Percentiles rank a stretch among this genome's conserved stretches.
phyloP scores from a whole-genome alignment of 2,329 filamentous ascomycete species.

The Penicillium sclerotigenum region DNA sequence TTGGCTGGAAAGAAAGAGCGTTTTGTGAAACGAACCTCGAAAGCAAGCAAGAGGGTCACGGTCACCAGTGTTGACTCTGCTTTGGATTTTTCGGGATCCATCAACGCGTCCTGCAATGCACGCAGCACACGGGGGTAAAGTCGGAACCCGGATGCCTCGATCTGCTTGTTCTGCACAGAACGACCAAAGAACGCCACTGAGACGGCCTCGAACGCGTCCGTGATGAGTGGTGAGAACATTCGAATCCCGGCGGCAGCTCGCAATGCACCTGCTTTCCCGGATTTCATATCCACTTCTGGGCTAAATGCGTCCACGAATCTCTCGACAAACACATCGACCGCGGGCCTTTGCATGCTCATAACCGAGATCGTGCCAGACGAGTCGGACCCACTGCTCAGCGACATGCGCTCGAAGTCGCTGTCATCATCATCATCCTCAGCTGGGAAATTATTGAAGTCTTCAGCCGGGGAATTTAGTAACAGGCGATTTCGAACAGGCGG shows the following conservation, averaged over 20 bases:
- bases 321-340: constrained; percentile 37
- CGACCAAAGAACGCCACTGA: constrained; percentile 41
- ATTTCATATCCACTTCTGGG: constrained; percentile 35
- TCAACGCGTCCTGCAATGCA: constrained; percentile 36
- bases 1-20: neutral
- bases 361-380: constrained; percentile 24
- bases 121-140: constrained; percentile 37
- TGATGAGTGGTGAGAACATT: constrained; percentile 41
- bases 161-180: constrained; percentile 32
- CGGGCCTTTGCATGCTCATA: constrained; percentile 24
- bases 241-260: constrained; percentile 39
- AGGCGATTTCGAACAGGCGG: constrained; percentile 10
- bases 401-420: constrained; percentile 17
- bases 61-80: constrained; percentile 40
- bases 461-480: neutral
- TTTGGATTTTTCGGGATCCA: constrained; percentile 36
- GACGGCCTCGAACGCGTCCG: constrained; percentile 38
- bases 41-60: constrained; percentile 38
- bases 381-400: constrained; percentile 24
- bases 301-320: constrained; percentile 43
- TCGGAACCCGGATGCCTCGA: constrained; percentile 35
- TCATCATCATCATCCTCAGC: constrained; percentile 13
- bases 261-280: constrained; percentile 36
- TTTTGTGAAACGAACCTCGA: constrained; percentile 27
- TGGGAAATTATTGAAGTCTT: constrained; percentile 16